These are phyloP conservation scores for Harringtonia aguacate DNA, from an alignment of 2,329 filamentous ascomycete genomes.

Conservation along the genomic window DNA sequence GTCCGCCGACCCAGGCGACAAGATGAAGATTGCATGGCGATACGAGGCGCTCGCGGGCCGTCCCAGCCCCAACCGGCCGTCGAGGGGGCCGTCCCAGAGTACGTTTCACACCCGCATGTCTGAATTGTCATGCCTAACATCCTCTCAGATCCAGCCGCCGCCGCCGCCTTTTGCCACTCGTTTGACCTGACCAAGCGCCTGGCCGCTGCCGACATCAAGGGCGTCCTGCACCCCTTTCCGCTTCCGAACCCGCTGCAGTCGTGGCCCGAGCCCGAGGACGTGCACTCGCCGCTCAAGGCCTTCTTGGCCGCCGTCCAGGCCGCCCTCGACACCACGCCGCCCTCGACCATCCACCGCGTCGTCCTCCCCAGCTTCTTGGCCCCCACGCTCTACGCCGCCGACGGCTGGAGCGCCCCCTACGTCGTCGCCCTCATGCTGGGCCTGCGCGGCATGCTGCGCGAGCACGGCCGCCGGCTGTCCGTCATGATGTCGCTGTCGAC, in stretches of 20 bases:
- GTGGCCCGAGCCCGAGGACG: constrained; percentile 7
- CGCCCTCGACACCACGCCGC: constrained; percentile 44
- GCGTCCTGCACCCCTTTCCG: constrained; percentile 39
- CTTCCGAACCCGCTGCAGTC: constrained; percentile 30
- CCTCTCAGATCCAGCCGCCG: constrained; percentile 8
- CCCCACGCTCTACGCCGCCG: constrained; percentile 69
- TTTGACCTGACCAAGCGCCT: constrained; percentile 64
- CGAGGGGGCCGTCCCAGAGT: neutral
- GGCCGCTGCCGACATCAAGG: constrained; percentile 33
- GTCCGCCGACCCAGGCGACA: constrained; percentile 43
- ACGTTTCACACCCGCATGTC: neutral
- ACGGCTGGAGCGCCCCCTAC: constrained; percentile 57
- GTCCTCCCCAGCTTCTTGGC: constrained; percentile 79
- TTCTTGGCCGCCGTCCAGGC: constrained; percentile 51
- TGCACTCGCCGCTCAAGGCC: constrained; percentile 44
- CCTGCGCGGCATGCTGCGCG: constrained; percentile 63
- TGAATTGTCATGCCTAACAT: neutral
- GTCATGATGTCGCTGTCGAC: constrained; percentile 69
- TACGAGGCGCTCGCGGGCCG: constrained; percentile 62
- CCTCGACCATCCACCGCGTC: constrained; percentile 63
- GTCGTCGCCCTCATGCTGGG: constrained; percentile 74
- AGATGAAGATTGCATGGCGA: constrained; percentile 99
- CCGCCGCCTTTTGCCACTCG: constrained; percentile 53
- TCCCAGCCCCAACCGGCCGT: neutral
- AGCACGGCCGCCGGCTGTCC: constrained; percentile 53